Percentiles rank a stretch among this genome's conserved stretches.
These are phyloP conservation scores for Knoxdaviesia capensis DNA, from an alignment of 2,329 filamentous ascomycete species.

Conservation along the genomic window DNA sequence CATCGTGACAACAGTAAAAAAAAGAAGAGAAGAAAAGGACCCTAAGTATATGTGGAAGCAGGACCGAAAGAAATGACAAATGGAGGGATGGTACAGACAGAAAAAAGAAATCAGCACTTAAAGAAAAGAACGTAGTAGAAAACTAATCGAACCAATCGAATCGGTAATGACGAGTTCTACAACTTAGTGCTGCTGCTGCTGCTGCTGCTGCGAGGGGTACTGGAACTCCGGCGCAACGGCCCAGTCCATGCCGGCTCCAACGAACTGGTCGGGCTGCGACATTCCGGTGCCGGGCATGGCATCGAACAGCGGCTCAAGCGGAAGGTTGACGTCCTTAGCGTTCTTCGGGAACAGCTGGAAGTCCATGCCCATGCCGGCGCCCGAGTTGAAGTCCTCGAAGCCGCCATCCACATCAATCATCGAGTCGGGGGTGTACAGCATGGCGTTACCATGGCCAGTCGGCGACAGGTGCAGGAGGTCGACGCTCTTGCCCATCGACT, in stretches of 20 bases:
- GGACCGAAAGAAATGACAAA: background rate
- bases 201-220: no score
- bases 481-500: conserved; percentile 2
- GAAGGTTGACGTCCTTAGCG: conserved; percentile 17
- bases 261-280: background rate
- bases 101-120: background rate
- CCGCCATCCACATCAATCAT: conserved; percentile 43
- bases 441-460: conserved; percentile 44
- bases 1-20: conserved; percentile 1
- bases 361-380: conserved; percentile 28
- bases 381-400: conserved; percentile 32
- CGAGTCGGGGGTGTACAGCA: conserved; percentile 48
- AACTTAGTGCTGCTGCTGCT: no score
- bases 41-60: background rate
- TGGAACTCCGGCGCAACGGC: no score
- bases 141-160: background rate
- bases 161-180: no score
- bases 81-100: background rate
- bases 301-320: conserved; percentile 23
- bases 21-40: background rate
- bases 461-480: conserved; percentile 41
- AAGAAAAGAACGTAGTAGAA: background rate
- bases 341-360: conserved; percentile 40
- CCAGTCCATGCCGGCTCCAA: no score
- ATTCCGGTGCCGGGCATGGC: conserved; percentile 17